Conservation (phyloP, 2,329 filamentous ascomycete species). For the Phaeosphaeriaceae sp. region DNA sequence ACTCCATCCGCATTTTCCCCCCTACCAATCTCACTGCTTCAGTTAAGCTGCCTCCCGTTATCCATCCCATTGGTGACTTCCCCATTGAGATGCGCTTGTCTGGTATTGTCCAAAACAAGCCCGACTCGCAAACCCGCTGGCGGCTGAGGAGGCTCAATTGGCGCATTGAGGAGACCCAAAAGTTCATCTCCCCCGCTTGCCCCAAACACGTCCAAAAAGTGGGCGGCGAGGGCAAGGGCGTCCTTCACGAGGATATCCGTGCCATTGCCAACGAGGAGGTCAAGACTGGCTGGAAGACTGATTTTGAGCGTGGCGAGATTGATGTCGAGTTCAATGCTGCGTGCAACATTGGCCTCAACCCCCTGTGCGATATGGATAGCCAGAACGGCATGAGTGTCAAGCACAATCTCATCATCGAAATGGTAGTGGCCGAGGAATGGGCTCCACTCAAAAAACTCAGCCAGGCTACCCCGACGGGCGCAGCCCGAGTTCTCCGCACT, state of each 20-base stretch:
- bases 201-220: constrained; percentile 73
- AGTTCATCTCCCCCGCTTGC: constrained; percentile 80
- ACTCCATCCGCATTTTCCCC: constrained; percentile 92
- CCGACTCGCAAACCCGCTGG: constrained; percentile 78
- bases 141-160: constrained; percentile 89
- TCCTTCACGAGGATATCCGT: constrained; percentile 75
- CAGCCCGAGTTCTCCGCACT: constrained; percentile 89
- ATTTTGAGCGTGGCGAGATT: constrained; percentile 74
- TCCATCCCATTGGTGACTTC: constrained; percentile 86
- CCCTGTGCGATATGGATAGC: constrained; percentile 79
- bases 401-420: constrained; percentile 87
- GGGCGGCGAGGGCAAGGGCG: constrained; percentile 70
- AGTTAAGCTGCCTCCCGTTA: constrained; percentile 79
- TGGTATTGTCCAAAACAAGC: constrained; percentile 77
- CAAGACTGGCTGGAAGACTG: constrained; percentile 88
- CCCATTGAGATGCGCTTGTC: constrained; percentile 80
- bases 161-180: constrained; percentile 88
- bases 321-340: constrained; percentile 78
- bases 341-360: constrained; percentile 66
- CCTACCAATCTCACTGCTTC: constrained; percentile 91
- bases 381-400: constrained; percentile 77
- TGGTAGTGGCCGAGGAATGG: constrained; percentile 94
- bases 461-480: constrained; percentile 83
- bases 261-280: constrained; percentile 81
- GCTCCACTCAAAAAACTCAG: constrained; percentile 71